Percentiles rank a stretch among this genome's conserved stretches.
Evolutionary conservation across 2,329 filamentous ascomycete genomes (phyloP).

Genomic region (Nothophaeocryptopus gaeumannii): DNA sequence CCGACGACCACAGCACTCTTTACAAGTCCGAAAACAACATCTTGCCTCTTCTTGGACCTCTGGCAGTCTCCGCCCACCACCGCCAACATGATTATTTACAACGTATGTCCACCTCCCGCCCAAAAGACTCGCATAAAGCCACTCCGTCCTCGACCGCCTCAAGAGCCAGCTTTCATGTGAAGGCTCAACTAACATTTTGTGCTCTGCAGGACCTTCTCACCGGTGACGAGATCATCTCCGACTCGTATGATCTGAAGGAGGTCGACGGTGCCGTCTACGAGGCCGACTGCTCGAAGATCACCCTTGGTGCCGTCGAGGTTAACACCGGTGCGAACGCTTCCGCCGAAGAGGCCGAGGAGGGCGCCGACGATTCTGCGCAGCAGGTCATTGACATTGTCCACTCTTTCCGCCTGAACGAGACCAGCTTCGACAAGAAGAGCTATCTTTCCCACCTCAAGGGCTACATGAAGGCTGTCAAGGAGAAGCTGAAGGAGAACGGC

Average conservation of each 20-base stretch:
- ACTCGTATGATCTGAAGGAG: slow-evolving; percentile 82
- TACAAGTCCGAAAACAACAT: slow-evolving; percentile 15
- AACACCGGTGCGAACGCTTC: slow-evolving; percentile 96
- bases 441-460: slow-evolving; percentile 84
- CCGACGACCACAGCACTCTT: too few relatives aligned
- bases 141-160: slow-evolving; percentile 8
- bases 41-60: slow-evolving; percentile 3
- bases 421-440: slow-evolving; percentile 79
- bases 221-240: slow-evolving; percentile 94
- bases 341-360: slow-evolving; percentile 78
- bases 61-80: slow-evolving; percentile 16
- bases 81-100: slow-evolving; percentile 58
- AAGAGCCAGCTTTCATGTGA: slow-evolving; percentile 4
- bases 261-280: slow-evolving; percentile 81
- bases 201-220: slow-evolving; percentile 73
- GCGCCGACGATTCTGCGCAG: slow-evolving; percentile 64
- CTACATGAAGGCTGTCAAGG: slow-evolving; percentile 91
- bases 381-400: slow-evolving; percentile 91
- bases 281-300: slow-evolving; percentile 88
- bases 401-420: slow-evolving; percentile 83
- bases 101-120: slow-evolving; percentile 42
- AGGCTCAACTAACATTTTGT: slow-evolving; percentile 15
- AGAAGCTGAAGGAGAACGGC: slow-evolving; percentile 61
- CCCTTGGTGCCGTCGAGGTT: slow-evolving; percentile 64
- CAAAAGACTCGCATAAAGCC: background rate